These are phyloP conservation scores for Chloropicon primus DNA, from an alignment of 139 green algal genomes.

Conservation along the genomic window DNA sequence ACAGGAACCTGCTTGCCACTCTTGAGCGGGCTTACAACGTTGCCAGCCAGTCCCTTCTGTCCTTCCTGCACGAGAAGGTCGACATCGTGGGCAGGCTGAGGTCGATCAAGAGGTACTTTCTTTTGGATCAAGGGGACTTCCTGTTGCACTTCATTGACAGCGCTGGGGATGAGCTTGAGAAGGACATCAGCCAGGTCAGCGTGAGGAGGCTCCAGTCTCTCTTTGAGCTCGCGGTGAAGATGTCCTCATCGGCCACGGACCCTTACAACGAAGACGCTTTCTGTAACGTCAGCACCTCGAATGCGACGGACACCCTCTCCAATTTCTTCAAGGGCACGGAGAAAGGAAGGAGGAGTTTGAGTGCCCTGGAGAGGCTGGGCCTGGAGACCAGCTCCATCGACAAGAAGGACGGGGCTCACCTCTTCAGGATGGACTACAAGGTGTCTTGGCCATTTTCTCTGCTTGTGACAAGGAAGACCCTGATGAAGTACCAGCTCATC, in stretches of 20 bases:
- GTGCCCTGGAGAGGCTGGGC: constrained; percentile 19
- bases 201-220: constrained; percentile 67
- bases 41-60: constrained; percentile 44
- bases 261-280: constrained; percentile 33
- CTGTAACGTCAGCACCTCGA: too few relatives aligned
- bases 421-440: constrained; percentile 46
- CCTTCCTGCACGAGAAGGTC: constrained; percentile 34
- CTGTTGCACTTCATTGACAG: constrained; percentile 65
- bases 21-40: too few relatives aligned
- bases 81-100: constrained; percentile 38
- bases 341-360: not conserved
- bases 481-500: constrained; percentile 80
- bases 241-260: constrained; percentile 31
- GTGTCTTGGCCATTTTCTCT: constrained; percentile 63
- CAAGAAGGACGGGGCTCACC: constrained; percentile 25
- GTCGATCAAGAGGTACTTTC: constrained; percentile 79
- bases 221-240: constrained; percentile 55
- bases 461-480: constrained; percentile 45
- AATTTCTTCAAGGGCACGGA: not conserved
- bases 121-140: constrained; percentile 78
- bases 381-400: constrained; percentile 17
- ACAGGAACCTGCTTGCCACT: too few relatives aligned
- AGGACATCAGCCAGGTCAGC: constrained; percentile 30
- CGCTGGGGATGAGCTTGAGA: constrained; percentile 53
- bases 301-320: not conserved